phyloP scores from a whole-genome alignment of 2,329 filamentous ascomycete genomes.

The Alternaria sp. region DNA sequence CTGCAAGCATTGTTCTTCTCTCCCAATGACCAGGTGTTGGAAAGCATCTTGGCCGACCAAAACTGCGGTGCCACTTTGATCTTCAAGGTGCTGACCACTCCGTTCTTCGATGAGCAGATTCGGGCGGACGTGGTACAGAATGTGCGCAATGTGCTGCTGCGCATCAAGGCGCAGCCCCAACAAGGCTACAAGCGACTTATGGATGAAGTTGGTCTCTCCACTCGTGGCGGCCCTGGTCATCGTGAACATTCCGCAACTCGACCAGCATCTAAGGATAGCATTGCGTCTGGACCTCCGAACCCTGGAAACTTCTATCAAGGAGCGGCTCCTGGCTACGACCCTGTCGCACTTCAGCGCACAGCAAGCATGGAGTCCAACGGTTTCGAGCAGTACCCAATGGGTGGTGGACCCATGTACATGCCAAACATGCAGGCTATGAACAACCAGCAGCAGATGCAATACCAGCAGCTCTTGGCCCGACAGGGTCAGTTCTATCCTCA shows the following conservation, averaged over 20 bases:
- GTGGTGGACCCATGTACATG: slow-evolving; percentile 47
- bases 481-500: slow-evolving; percentile 58
- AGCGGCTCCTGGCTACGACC: slow-evolving; percentile 52
- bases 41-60: slow-evolving; percentile 90
- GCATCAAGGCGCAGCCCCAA: slow-evolving; percentile 90
- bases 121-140: slow-evolving; percentile 89
- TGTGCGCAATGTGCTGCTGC: slow-evolving; percentile 85
- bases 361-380: slow-evolving; percentile 60
- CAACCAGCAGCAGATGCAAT: slow-evolving; percentile 63
- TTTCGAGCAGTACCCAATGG: slow-evolving; percentile 57
- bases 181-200: slow-evolving; percentile 98
- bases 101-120: slow-evolving; percentile 94
- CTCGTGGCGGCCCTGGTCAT: slow-evolving; percentile 54
- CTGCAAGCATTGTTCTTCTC: slow-evolving; percentile 93
- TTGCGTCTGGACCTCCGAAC: slow-evolving; percentile 38
- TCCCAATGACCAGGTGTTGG: slow-evolving; percentile 82
- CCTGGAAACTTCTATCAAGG: slow-evolving; percentile 50
- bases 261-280: slow-evolving; percentile 50
- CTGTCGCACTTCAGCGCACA: slow-evolving; percentile 56
- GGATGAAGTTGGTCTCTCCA: slow-evolving; percentile 94
- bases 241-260: slow-evolving; percentile 50
- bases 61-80: slow-evolving; percentile 93
- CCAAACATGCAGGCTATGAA: slow-evolving; percentile 53
- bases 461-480: slow-evolving; percentile 65
- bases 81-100: slow-evolving; percentile 97